Evolutionary conservation across 805 yeast genomes (phyloP), one percentile per base, ranked within the genome.

Genomic region (Schwanniomyces polymorphus): DNA sequence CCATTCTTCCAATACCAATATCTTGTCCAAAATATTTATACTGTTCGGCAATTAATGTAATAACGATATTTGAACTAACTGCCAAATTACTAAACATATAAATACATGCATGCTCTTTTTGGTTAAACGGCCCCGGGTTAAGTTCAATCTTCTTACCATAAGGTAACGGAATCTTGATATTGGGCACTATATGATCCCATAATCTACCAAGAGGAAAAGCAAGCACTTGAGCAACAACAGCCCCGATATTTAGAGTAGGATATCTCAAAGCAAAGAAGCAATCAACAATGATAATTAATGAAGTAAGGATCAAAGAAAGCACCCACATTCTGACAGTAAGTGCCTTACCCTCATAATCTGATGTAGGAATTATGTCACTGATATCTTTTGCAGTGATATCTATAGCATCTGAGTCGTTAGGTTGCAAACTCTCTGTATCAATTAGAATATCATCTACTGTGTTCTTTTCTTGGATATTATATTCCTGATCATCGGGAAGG

Each of bases 121-220:
- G 42, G 17, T 26, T 41, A 42, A 47, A 61, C 0, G 49, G 69
- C 63, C 58, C 66, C 51, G 65, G 65, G 45, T 60, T 59, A 21
- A 60, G 35, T 4, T 43, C 16, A 18, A 43, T 16, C 51, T 2
- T 25, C 21, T 38, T 38, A 3, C 27, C 27, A 14, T 38, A 23
- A 4, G 77, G 75, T 17, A 45, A 46, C 42, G 50, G 29, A 17
- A 42, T 26, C n/a, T 18, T 34, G 17, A 33, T 14, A n/a, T 23
- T 12, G 7, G 45, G 45, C 2, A 42, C 31, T 10, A 42, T 34
- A 40, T 41, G 37, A 16, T 54, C 63, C 44, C 56, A 48, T 7
- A 43, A 43, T 27, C 45, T 50, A 0, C 67, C 67, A 11, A 60
- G 43, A 6, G 67, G 67, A 38, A 42, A 62, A n/a, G 67, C 51